These are phyloP conservation scores for Diaporthe capsici DNA, from an alignment of 2,329 filamentous ascomycete genomes.

Conservation along the genomic window DNA sequence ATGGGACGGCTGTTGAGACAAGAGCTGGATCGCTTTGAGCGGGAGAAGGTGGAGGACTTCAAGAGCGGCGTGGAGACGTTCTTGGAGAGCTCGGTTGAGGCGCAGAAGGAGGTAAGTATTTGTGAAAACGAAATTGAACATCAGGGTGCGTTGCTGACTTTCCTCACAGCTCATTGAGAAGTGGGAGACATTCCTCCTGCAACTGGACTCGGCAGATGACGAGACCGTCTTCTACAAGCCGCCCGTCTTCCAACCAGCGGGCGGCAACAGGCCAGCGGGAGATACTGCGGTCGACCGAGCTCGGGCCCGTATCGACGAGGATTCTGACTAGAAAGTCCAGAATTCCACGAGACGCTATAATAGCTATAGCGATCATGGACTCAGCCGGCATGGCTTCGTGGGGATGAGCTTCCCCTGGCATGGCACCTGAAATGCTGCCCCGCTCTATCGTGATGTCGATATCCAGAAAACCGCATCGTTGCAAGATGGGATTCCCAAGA, in stretches of 20 bases:
- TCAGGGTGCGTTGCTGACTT: conserved; percentile 46
- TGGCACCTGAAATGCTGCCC: background rate
- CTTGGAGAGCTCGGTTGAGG: conserved; percentile 95
- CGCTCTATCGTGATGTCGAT: background rate
- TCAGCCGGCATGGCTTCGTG: conserved; percentile 33
- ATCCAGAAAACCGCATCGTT: background rate
- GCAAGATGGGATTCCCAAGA: background rate
- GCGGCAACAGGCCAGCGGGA: conserved; percentile 61
- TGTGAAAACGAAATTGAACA: background rate
- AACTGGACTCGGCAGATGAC: conserved; percentile 94
- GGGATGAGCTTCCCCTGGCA: conserved; percentile 49
- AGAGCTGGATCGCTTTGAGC: conserved; percentile 94
- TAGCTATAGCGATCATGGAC: conserved; percentile 46
- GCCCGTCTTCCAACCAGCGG: conserved; percentile 66
- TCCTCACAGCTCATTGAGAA: conserved; percentile 77
- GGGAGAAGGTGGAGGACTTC: conserved; percentile 98
- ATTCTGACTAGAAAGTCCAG: conserved; percentile 65
- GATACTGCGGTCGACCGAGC: conserved; percentile 74
- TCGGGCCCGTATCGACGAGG: conserved; percentile 70
- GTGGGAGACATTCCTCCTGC: conserved; percentile 98
- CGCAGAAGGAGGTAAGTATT: conserved; percentile 90
- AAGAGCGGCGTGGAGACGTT: conserved; percentile 99
- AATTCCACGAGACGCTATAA: conserved; percentile 42
- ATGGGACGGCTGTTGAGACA: conserved; percentile 94
- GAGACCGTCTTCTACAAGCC: conserved; percentile 77